phyloP scores from a whole-genome alignment of 2,329 filamentous ascomycete species.

The Cladosporium sp. region DNA sequence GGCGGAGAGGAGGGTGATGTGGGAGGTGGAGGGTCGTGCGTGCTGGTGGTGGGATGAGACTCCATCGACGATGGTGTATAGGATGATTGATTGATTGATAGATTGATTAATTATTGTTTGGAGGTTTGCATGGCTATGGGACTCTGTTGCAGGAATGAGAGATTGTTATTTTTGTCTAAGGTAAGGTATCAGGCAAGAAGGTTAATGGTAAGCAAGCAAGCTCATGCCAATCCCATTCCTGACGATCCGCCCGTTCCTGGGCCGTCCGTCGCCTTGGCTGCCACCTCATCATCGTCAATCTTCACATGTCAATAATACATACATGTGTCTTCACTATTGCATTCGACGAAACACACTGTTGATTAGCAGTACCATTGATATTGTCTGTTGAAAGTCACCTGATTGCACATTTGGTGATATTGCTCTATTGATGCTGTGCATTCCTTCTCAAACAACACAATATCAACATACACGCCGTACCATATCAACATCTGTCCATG shows the following conservation, averaged over 20 bases:
- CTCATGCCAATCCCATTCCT: constrained; percentile 6
- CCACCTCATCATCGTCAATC: neutral
- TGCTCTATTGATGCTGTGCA: too few relatives aligned
- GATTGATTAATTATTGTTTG: neutral
- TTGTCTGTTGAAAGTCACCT: too few relatives aligned
- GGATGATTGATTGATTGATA: neutral
- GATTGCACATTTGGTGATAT: too few relatives aligned
- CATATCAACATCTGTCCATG: too few relatives aligned
- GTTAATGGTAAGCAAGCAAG: too few relatives aligned
- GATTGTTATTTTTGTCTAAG: neutral
- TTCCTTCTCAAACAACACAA: too few relatives aligned
- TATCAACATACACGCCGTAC: too few relatives aligned
- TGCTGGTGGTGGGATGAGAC: neutral
- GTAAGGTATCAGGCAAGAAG: too few relatives aligned
- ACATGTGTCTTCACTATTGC: too few relatives aligned
- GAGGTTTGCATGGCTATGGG: constrained; percentile 5
- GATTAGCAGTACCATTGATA: too few relatives aligned
- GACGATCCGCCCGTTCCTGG: constrained; percentile 2
- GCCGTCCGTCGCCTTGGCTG: neutral
- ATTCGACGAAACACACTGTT: too few relatives aligned
- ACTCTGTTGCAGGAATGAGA: neutral
- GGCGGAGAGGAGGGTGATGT: neutral
- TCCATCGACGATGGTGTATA: neutral
- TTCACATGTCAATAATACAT: constrained; percentile 1
- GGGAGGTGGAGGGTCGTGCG: constrained; percentile 1